These are phyloP conservation scores for Trametes polyzona DNA, from an alignment of 1,284 basidiomycete genomes.

Conservation along the genomic window DNA sequence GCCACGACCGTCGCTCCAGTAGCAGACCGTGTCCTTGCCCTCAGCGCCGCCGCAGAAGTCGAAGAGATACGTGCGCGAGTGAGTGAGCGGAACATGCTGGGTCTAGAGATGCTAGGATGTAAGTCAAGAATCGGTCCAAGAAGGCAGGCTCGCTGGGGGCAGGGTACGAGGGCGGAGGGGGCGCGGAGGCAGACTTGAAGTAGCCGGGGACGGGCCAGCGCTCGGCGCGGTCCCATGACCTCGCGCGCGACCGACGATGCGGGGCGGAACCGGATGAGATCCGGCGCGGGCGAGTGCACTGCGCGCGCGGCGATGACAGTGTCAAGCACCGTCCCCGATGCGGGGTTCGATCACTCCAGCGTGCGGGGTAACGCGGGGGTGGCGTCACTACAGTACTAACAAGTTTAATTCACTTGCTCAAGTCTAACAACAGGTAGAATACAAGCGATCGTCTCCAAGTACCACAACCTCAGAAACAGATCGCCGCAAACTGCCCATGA, in stretches of 20 bases:
- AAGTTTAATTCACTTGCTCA: background rate
- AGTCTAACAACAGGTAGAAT: no score
- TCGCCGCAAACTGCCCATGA: background rate
- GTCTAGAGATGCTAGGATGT: background rate
- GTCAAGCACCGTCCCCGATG: background rate
- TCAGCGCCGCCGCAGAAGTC: background rate
- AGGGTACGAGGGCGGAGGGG: background rate
- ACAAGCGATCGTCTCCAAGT: no score
- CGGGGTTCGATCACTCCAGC: conserved; percentile 3
- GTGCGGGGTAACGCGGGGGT: conserved; percentile 7
- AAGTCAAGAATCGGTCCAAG: background rate
- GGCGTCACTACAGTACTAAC: no score
- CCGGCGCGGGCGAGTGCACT: background rate
- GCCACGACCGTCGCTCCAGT: background rate
- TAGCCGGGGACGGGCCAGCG: conserved; percentile 3
- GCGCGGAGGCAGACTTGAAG: background rate
- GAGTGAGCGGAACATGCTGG: conserved; percentile 5
- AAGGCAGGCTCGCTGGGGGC: background rate
- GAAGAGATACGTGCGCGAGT: background rate
- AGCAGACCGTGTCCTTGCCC: background rate
- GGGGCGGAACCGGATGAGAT: conserved; percentile 10
- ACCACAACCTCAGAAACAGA: background rate
- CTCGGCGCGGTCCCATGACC: conserved; percentile 10
- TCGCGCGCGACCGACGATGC: background rate
- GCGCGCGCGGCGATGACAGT: background rate